These are phyloP conservation scores for Pascua sp. DNA, from an alignment of 1,284 basidiomycete genomes.

Conservation along the genomic window DNA sequence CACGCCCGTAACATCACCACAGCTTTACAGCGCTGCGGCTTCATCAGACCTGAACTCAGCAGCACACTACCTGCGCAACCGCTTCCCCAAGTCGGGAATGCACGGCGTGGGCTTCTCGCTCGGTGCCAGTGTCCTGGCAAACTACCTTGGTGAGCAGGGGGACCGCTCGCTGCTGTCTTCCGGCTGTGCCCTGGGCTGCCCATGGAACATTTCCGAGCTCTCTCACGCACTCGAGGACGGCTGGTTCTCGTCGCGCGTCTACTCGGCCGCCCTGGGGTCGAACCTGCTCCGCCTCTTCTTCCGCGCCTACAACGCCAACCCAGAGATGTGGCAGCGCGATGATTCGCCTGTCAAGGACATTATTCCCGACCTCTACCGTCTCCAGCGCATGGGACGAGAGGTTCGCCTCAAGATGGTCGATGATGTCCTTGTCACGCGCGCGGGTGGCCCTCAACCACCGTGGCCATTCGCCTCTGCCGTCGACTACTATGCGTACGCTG, in stretches of 20 bases:
- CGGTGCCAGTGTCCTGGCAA: constrained; percentile 86
- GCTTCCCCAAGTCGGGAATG: constrained; percentile 75
- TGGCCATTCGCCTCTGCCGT: constrained; percentile 74
- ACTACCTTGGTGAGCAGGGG: constrained; percentile 85
- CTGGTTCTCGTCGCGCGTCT: constrained; percentile 66
- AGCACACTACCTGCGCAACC: constrained; percentile 67
- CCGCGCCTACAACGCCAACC: constrained; percentile 55
- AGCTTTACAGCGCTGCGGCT: constrained; percentile 75
- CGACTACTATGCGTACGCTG: constrained; percentile 77
- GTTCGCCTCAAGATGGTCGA: constrained; percentile 47
- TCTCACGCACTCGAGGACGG: constrained; percentile 56
- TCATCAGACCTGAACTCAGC: constrained; percentile 83
- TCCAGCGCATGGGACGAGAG: constrained; percentile 16
- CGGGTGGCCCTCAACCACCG: constrained; percentile 65
- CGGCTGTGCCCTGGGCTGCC: constrained; percentile 73
- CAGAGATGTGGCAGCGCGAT: constrained; percentile 21
- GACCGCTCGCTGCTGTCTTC: constrained; percentile 68
- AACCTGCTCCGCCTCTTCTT: constrained; percentile 70
- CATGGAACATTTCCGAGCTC: constrained; percentile 46
- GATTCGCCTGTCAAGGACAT: constrained; percentile 12
- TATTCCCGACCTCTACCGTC: constrained; percentile 20
- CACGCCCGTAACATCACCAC: constrained; percentile 64
- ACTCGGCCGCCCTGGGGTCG: constrained; percentile 75
- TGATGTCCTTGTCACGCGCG: constrained; percentile 63
- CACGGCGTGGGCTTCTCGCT: constrained; percentile 90